Percentiles rank a stretch among this genome's conserved stretches.
phyloP scores from a whole-genome alignment of 495 filamentous ascomycete genomes.

The Penicillium cinerascens region DNA sequence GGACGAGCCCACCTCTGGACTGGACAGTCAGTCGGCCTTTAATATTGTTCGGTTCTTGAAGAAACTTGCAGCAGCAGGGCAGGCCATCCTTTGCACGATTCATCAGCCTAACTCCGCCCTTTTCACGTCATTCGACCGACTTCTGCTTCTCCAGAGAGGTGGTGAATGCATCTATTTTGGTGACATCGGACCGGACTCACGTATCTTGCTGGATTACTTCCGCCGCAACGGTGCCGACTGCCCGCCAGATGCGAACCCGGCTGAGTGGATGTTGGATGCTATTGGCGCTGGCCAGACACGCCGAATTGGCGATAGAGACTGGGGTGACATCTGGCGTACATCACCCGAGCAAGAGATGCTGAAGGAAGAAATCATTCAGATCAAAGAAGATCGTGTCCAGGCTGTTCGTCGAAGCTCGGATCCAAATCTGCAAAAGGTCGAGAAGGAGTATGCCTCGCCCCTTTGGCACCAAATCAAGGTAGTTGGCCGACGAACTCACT shows the following conservation, averaged over 20 bases:
- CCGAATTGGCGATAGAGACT: constrained; percentile 69
- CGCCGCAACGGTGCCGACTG: constrained; percentile 45
- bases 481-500: constrained; percentile 60
- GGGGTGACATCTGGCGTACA: constrained; percentile 75
- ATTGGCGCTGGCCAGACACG: constrained; percentile 76
- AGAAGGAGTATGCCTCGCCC: constrained; percentile 74
- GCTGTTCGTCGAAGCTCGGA: constrained; percentile 32
- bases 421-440: constrained; percentile 19
- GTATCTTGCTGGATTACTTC: constrained; percentile 50
- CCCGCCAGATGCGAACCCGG: constrained; percentile 64
- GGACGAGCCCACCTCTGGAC: constrained; percentile 85
- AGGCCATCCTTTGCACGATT: constrained; percentile 89
- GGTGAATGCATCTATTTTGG: constrained; percentile 67
- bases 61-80: constrained; percentile 77
- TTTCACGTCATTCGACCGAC: constrained; percentile 75
- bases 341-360: constrained; percentile 64
- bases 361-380: constrained; percentile 62
- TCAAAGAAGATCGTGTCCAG: constrained; percentile 58
- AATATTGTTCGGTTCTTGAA: constrained; percentile 86
- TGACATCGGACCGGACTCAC: constrained; percentile 56
- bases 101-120: constrained; percentile 86
- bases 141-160: constrained; percentile 62
- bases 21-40: constrained; percentile 82
- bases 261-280: constrained; percentile 85
- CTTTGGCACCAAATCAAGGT: constrained; percentile 66